phyloP scores from a whole-genome alignment of 768 basidiomycete species.

The Rhodotorula graminis region DNA sequence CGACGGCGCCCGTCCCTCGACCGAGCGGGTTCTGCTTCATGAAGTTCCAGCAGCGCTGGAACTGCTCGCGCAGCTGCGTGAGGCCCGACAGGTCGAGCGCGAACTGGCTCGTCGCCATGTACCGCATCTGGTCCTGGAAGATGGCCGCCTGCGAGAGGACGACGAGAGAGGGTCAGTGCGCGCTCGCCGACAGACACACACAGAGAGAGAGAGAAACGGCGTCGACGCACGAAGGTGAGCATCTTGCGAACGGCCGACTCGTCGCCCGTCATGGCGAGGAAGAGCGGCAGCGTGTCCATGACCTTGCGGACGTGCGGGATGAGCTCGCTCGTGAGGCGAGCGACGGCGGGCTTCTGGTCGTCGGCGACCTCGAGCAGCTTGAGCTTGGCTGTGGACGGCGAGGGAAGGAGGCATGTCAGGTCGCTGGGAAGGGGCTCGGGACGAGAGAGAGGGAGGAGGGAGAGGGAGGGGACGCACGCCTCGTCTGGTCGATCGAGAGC shows the following conservation, averaged over 20 bases:
- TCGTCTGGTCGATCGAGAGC: slow-evolving; percentile 5
- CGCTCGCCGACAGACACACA: not conserved
- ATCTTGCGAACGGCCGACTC: slow-evolving; percentile 17
- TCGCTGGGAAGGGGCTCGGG: too few relatives aligned
- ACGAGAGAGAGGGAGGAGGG: not conserved
- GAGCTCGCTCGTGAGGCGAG: slow-evolving; percentile 27
- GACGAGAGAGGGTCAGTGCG: not conserved
- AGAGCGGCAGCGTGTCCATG: slow-evolving; percentile 38
- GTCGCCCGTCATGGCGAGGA: slow-evolving; percentile 39
- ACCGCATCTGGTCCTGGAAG: slow-evolving; percentile 37
- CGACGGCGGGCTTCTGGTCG: slow-evolving; percentile 22
- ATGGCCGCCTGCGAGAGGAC: slow-evolving; percentile 25
- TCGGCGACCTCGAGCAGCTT: slow-evolving; percentile 25
- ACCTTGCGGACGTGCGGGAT: slow-evolving; percentile 35
- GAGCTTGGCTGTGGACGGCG: not conserved
- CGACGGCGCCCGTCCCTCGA: not conserved
- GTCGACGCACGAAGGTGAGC: slow-evolving; percentile 35
- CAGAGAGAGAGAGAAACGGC: not conserved
- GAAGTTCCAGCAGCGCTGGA: slow-evolving; percentile 39
- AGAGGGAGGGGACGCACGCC: slow-evolving; percentile 15
- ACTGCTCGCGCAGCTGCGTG: slow-evolving; percentile 35
- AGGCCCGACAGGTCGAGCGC: slow-evolving; percentile 36
- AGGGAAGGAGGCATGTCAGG: not conserved
- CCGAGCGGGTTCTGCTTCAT: slow-evolving; percentile 26
- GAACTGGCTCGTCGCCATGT: slow-evolving; percentile 30